Evolutionary conservation across 1,139 yeast genomes (phyloP).

Genomic region (Protomyces lactucae-debilis): DNA sequence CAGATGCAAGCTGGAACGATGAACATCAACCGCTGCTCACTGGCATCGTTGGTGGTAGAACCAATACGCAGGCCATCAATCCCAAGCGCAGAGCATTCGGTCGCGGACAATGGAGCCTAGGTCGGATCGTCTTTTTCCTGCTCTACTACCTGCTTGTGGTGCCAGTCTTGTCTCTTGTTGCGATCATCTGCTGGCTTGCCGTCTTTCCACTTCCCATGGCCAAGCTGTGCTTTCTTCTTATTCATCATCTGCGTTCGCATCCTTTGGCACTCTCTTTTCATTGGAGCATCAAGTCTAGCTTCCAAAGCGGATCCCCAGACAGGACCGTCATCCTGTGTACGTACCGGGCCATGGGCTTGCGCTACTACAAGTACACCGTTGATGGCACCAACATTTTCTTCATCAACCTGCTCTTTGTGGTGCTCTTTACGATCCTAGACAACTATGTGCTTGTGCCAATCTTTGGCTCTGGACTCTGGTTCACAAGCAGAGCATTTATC

Average conservation of each 20-base stretch:
- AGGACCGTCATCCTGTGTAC: slow-evolving; percentile 62
- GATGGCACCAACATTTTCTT: slow-evolving; percentile 94
- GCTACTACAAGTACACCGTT: slow-evolving; percentile 89
- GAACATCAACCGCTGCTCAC: slow-evolving; percentile 4
- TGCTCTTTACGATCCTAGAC: slow-evolving; percentile 76
- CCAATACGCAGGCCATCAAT: slow-evolving; percentile 20
- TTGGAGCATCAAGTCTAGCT: slow-evolving; percentile 33
- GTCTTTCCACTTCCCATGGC: slow-evolving; percentile 95
- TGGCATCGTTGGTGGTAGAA: slow-evolving; percentile 17
- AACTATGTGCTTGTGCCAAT: slow-evolving; percentile 58
- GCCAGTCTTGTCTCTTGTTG: slow-evolving; percentile 58
- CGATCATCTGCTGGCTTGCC: slow-evolving; percentile 67
- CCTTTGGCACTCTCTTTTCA: slow-evolving; percentile 78
- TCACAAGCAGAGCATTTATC: slow-evolving; percentile 56
- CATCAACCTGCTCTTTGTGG: slow-evolving; percentile 74
- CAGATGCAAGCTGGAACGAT: background rate
- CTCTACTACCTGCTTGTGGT: slow-evolving; percentile 65
- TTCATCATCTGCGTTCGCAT: slow-evolving; percentile 79
- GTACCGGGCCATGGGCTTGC: slow-evolving; percentile 84
- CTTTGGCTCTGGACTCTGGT: slow-evolving; percentile 47
- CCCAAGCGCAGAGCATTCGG: slow-evolving; percentile 64
- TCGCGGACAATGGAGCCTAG: slow-evolving; percentile 86
- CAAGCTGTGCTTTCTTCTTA: slow-evolving; percentile 60
- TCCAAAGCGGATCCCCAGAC: slow-evolving; percentile 37
- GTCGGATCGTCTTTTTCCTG: slow-evolving; percentile 72